These are phyloP conservation scores for Agrostemma githago DNA, from an alignment of 148 eudicot genomes.

Conservation along the genomic window DNA sequence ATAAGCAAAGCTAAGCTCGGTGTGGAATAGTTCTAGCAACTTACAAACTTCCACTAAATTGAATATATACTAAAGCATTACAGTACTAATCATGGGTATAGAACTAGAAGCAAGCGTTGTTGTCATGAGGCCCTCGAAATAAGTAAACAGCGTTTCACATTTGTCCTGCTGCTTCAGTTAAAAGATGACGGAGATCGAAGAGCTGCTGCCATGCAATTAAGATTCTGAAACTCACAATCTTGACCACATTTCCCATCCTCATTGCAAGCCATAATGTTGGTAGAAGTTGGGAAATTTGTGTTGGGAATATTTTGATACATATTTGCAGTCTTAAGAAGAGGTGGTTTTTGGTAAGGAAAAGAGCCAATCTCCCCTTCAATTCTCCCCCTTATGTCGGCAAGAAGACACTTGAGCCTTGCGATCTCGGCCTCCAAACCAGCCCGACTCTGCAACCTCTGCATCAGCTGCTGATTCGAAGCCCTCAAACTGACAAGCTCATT, in stretches of 20 bases:
- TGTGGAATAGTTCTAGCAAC: background rate
- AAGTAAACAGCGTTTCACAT: background rate
- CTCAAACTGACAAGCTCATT: constrained; percentile 68
- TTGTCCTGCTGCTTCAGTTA: background rate
- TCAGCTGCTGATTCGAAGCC: constrained; percentile 67
- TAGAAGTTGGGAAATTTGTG: background rate
- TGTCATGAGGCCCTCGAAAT: too few relatives aligned
- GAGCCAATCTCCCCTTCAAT: constrained; percentile 84
- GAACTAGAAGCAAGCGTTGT: too few relatives aligned
- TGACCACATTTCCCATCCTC: constrained; percentile 4
- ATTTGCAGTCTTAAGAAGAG: background rate
- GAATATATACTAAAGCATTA: background rate
- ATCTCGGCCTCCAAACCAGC: constrained; percentile 64
- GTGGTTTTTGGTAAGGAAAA: constrained; percentile 47
- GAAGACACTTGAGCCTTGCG: constrained; percentile 79
- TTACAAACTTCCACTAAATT: background rate
- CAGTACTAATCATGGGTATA: background rate
- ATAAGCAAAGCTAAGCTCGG: background rate
- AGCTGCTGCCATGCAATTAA: background rate
- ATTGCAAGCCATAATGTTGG: background rate
- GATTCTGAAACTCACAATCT: constrained; percentile 2
- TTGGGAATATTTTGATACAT: background rate
- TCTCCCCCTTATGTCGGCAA: constrained; percentile 82
- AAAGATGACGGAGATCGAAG: constrained; percentile 1
- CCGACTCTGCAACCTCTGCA: constrained; percentile 65